Evolutionary conservation across 495 filamentous ascomycete species (phyloP).

Genomic region (Trichoderma orchidacearum): DNA sequence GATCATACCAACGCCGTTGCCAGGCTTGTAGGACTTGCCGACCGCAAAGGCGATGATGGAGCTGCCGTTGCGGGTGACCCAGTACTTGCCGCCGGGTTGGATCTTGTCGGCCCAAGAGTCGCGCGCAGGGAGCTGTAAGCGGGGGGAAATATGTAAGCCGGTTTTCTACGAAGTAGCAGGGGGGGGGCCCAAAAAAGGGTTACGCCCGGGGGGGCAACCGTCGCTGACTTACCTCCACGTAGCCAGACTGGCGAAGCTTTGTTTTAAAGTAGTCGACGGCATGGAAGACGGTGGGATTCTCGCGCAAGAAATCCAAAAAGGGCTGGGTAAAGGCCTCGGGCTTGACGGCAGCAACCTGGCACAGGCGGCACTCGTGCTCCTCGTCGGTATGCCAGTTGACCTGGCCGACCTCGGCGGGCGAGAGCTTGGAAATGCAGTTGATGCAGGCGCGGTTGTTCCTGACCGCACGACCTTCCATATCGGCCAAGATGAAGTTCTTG

Average conservation of each 20-base stretch:
- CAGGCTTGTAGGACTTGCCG: slow-evolving; percentile 67
- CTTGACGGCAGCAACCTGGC: slow-evolving; percentile 20
- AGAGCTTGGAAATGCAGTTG: slow-evolving; percentile 1
- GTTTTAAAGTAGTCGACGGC: slow-evolving; percentile 62
- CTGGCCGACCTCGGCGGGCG: background rate
- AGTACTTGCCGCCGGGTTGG: slow-evolving; percentile 76
- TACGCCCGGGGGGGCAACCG: no score
- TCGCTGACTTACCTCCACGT: slow-evolving; percentile 50
- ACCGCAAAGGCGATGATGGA: slow-evolving; percentile 78
- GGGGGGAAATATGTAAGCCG: background rate
- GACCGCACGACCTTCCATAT: slow-evolving; percentile 1
- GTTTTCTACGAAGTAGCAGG: background rate
- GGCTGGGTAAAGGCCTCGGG: slow-evolving; percentile 63
- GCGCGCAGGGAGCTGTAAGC: slow-evolving; percentile 55
- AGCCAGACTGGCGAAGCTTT: slow-evolving; percentile 57
- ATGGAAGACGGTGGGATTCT: slow-evolving; percentile 89
- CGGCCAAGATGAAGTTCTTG: slow-evolving; percentile 4
- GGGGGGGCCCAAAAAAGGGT: background rate
- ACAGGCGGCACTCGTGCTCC: slow-evolving; percentile 6
- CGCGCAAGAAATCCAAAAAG: slow-evolving; percentile 76
- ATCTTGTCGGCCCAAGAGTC: slow-evolving; percentile 66
- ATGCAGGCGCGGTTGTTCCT: slow-evolving; percentile 1
- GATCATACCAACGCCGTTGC: slow-evolving; percentile 68
- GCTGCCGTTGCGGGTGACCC: slow-evolving; percentile 70
- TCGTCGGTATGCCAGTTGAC: background rate